phyloP scores from a whole-genome alignment of 108 stramenopile genomes.

The Chaetoceros muelleri region DNA sequence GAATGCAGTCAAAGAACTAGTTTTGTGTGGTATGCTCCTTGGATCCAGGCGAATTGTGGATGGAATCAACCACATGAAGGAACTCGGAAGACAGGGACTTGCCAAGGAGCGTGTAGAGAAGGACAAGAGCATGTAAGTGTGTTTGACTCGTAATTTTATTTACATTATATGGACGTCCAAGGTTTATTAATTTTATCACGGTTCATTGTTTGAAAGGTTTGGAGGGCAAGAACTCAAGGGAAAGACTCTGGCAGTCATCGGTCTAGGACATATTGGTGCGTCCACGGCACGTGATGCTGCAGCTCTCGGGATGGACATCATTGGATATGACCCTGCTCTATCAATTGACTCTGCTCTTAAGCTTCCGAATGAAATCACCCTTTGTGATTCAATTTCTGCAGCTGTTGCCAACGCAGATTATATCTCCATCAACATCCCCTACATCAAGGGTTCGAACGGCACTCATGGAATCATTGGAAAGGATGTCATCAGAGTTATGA shows the following conservation, averaged over 20 bases:
- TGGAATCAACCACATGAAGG: constrained; percentile 81
- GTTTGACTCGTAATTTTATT: no score
- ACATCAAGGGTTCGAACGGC: constrained; percentile 47
- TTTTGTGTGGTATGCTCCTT: constrained; percentile 79
- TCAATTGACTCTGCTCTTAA: constrained; percentile 52
- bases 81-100: constrained; percentile 68
- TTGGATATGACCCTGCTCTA: constrained; percentile 73
- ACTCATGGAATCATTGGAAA: constrained; percentile 63
- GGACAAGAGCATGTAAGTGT: constrained; percentile 86
- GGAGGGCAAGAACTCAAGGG: constrained; percentile 86
- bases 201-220: no score
- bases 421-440: constrained; percentile 75
- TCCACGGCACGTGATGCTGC: constrained; percentile 82
- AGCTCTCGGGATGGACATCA: constrained; percentile 68
- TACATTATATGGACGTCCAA: no score
- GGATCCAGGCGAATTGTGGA: constrained; percentile 73
- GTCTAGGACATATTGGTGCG: constrained; percentile 90
- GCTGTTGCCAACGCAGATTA: constrained; percentile 59
- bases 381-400: constrained; percentile 42
- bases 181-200: no score
- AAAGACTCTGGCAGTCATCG: constrained; percentile 92
- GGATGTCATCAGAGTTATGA: constrained; percentile 38
- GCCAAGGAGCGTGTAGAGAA: constrained; percentile 84
- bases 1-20: constrained; percentile 90
- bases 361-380: constrained; percentile 37